phyloP scores from a whole-genome alignment of 176 grass and related monocot species.

The Chloris gayana region DNA sequence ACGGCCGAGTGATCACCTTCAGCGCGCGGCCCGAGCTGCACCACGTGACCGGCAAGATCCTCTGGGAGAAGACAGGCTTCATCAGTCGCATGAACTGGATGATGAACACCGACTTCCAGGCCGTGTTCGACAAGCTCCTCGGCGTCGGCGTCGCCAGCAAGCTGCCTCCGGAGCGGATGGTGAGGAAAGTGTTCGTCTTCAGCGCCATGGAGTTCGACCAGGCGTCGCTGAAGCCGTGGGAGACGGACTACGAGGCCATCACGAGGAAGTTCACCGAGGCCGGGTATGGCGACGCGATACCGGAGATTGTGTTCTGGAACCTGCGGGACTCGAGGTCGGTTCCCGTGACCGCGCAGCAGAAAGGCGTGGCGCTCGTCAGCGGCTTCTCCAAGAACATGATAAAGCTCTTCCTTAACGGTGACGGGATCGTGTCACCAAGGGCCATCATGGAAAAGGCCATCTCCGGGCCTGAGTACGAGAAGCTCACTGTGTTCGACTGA shows the following conservation, averaged over 20 bases:
- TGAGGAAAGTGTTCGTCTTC: constrained; percentile 72
- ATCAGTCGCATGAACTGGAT: neutral
- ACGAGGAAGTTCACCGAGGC: constrained; percentile 58
- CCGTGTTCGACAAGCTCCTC: constrained; percentile 70
- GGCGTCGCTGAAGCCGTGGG: constrained; percentile 62
- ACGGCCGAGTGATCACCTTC: constrained; percentile 56
- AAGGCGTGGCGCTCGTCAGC: constrained; percentile 75
- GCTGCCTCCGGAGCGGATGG: constrained; percentile 57
- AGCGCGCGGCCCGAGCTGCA: constrained; percentile 36
- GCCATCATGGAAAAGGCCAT: constrained; percentile 68
- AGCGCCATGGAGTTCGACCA: constrained; percentile 91
- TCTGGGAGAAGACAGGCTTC: neutral
- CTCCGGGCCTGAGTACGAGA: constrained; percentile 53
- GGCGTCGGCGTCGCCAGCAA: constrained; percentile 44
- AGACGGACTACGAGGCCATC: constrained; percentile 85
- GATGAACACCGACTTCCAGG: constrained; percentile 72
- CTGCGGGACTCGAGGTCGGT: constrained; percentile 55
- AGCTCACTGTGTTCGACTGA: constrained; percentile 62
- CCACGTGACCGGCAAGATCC: constrained; percentile 35
- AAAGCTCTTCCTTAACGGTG: constrained; percentile 60
- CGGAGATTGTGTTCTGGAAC: constrained; percentile 90
- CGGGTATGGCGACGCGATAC: constrained; percentile 60
- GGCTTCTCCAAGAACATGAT: constrained; percentile 83
- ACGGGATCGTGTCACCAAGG: constrained; percentile 43
- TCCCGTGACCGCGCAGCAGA: constrained; percentile 52